These are phyloP conservation scores for Oemleria cerasiformis DNA, from an alignment of 306 rosid genomes.

Conservation along the genomic window DNA sequence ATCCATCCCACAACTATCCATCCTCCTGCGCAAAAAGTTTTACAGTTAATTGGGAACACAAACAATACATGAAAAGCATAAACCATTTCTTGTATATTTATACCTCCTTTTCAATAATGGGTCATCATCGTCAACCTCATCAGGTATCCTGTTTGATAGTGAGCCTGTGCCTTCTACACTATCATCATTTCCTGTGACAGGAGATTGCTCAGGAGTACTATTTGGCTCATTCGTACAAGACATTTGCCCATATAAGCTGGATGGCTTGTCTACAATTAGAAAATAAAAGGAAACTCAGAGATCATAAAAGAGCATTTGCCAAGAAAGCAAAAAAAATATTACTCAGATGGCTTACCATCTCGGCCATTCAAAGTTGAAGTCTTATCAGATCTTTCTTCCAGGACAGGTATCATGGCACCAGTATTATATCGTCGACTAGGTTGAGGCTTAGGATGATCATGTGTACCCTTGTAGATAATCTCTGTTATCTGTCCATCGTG, in stretches of 20 bases:
- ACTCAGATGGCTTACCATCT: slow-evolving; percentile 62
- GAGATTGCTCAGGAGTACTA: slow-evolving; percentile 56
- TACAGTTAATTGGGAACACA: slow-evolving; percentile 21
- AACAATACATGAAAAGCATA: slow-evolving; percentile 22
- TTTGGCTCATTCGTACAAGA: slow-evolving; percentile 56
- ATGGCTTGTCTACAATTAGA: slow-evolving; percentile 52
- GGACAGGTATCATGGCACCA: slow-evolving; percentile 51
- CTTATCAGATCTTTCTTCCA: slow-evolving; percentile 71
- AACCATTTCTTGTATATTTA: slow-evolving; percentile 20
- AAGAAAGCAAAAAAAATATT: slow-evolving; percentile 2
- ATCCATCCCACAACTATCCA: slow-evolving; percentile 68
- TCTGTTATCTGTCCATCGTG: slow-evolving; percentile 94
- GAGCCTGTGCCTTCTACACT: slow-evolving; percentile 55
- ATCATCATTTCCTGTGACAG: slow-evolving; percentile 49
- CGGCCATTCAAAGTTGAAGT: slow-evolving; percentile 52
- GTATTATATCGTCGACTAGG: slow-evolving; percentile 76
- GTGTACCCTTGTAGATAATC: slow-evolving; percentile 92
- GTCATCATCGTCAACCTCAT: slow-evolving; percentile 83
- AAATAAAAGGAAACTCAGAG: slow-evolving; percentile 20
- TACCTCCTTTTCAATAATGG: slow-evolving; percentile 86
- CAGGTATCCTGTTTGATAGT: slow-evolving; percentile 43
- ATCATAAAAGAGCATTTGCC: slow-evolving; percentile 18
- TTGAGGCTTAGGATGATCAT: slow-evolving; percentile 97
- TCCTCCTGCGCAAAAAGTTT: slow-evolving; percentile 55
- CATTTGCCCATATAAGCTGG: slow-evolving; percentile 50